phyloP scores from a whole-genome alignment of 768 basidiomycete genomes.

The Calocybe gangraenosa region DNA sequence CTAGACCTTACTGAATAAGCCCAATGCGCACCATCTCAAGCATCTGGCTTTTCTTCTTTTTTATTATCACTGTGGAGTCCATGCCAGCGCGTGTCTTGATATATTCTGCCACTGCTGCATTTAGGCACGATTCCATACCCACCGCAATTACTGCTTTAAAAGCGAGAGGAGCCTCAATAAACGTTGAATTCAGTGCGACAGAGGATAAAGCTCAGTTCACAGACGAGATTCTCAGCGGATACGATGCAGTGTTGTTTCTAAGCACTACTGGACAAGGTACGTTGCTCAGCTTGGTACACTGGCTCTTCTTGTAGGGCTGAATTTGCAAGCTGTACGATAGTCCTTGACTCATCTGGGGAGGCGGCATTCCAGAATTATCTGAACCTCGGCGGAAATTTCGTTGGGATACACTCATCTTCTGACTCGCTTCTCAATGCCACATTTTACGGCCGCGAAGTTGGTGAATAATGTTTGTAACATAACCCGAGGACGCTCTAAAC shows the following conservation, averaged over 20 bases:
- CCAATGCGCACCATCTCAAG: too few relatives aligned
- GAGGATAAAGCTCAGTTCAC: conserved; percentile 60
- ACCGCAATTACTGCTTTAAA: conserved; percentile 58
- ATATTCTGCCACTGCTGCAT: conserved; percentile 59
- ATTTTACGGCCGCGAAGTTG: conserved; percentile 55
- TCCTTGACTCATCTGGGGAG: conserved; percentile 57
- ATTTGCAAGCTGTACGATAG: conserved; percentile 23
- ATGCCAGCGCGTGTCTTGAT: conserved; percentile 43
- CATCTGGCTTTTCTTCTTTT: too few relatives aligned
- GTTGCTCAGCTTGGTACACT: conserved; percentile 11
- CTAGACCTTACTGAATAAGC: too few relatives aligned
- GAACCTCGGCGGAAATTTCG: conserved; percentile 65
- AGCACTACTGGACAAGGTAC: conserved; percentile 65
- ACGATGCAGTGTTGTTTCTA: conserved; percentile 67
- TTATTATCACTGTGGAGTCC: too few relatives aligned
- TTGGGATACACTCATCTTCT: conserved; percentile 64
- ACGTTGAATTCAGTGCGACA: conserved; percentile 57
- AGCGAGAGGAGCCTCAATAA: conserved; percentile 37
- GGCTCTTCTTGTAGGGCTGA: not conserved
- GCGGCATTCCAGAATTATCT: conserved; percentile 61
- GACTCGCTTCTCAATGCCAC: conserved; percentile 55
- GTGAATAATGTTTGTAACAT: conserved; percentile 30
- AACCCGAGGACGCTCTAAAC: not conserved
- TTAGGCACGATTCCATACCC: conserved; percentile 74
- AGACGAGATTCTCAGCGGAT: conserved; percentile 46